Conservation (phyloP, 306 rosid genomes). For the Gleditsia sinensis region DNA sequence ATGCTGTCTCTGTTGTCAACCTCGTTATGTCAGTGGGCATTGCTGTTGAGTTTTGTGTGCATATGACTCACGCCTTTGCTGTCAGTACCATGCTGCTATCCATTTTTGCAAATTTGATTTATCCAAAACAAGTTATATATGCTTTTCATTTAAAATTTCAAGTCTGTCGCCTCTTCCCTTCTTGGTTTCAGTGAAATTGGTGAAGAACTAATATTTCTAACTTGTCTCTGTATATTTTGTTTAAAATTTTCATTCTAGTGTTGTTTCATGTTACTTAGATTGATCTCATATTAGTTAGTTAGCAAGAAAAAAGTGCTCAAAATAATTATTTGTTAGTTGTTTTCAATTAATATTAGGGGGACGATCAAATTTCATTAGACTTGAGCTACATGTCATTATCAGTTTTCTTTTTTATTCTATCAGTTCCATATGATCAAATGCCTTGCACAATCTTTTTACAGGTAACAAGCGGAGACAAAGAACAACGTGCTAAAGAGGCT, state of each 20-base stretch:
- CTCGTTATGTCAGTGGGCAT: conserved; percentile 98
- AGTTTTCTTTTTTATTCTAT: conserved; percentile 9
- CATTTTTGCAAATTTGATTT: conserved; percentile 20
- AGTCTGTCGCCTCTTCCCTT: conserved; percentile 11
- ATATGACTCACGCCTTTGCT: conserved; percentile 84
- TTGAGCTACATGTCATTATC: conserved; percentile 3
- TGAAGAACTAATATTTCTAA: conserved; percentile 1
- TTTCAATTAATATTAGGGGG: not conserved
- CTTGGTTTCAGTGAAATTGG: conserved; percentile 14
- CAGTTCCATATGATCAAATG: not conserved
- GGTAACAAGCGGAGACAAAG: conserved; percentile 85
- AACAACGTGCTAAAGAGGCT: conserved; percentile 84
- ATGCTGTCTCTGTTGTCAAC: conserved; percentile 95
- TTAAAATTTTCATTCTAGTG: not conserved
- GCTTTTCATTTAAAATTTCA: not conserved
- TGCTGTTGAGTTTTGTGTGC: conserved; percentile 98
- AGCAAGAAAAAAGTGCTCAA: not conserved
- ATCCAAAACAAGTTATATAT: not conserved
- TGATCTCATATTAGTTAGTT: not conserved
- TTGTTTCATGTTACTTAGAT: not conserved
- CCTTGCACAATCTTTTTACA: conserved; percentile 34
- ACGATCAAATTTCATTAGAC: not conserved
- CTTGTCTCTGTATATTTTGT: not conserved
- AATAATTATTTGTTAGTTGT: not conserved
- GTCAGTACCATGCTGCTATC: conserved; percentile 60